Evolutionary conservation across 75 land plant species (phyloP), one percentile per base, ranked within the genome.

Genomic region (Cupressus sempervirens): DNA sequence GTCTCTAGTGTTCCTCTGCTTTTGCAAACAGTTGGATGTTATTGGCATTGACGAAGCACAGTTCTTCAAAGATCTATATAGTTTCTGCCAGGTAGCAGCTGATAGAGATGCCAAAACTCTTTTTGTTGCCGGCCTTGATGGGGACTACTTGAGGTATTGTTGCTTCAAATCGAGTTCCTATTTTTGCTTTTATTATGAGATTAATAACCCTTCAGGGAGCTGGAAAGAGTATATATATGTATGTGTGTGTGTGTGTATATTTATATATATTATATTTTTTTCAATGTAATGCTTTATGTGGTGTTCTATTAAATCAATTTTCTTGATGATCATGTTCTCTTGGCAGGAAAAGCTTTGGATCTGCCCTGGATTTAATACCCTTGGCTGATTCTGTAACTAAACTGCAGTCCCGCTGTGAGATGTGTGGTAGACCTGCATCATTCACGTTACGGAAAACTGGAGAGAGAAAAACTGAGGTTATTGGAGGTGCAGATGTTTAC

Each of bases 21-120:
- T 43, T 65, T 86, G 87, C 23, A 79, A 15, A 74, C 92, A 97
- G 99, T 40, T 93, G 79, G 95, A 97, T 87, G 96, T 95, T 81
- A 96, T 97, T 80, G 99, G 99, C 20, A 97, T 97, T 84, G 99
- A 97, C 86, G 99, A 97, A 88, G 99, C 98, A 72, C 99, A 97
- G 85, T 97, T 97, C 84, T 94, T 97, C 83, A 90, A 82, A 38
- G 99, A 97, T 86, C 95, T 97, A 7, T 91, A 91, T 82, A 95
- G 95, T 56, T 97, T 97, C 85, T 97, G 99, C 76, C 85, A 92
- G 74, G 86, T 88, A 84, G 98, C 99, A 86, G 99, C 98, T 88
- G 99, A 97, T 80, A 87, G 83, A 72, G 98, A 97, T 86, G 96
- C 94, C 38, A 97, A 97, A 83, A 96, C 89, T 85, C 90, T 97